Conservation (phyloP, 805 yeast genomes). For the Schwanniomyces yamadae region DNA sequence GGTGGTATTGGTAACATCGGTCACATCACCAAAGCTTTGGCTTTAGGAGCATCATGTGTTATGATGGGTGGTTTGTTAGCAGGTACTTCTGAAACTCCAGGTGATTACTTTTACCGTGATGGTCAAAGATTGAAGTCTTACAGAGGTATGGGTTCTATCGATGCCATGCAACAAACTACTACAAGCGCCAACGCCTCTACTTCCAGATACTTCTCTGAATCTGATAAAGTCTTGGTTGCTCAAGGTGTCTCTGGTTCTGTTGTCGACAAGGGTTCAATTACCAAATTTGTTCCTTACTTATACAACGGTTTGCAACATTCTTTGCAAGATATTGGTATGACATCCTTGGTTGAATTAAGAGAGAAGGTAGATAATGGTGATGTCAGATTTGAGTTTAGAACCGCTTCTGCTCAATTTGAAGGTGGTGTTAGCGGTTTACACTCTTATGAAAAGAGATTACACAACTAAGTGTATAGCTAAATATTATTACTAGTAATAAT, state of each 20-base stretch:
- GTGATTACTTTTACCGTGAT: constrained; percentile 95
- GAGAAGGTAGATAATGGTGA: constrained; percentile 60
- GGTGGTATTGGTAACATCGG: constrained; percentile 99
- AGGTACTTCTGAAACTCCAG: constrained; percentile 98
- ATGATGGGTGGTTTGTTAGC: constrained; percentile 99
- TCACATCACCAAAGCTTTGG: constrained; percentile 94
- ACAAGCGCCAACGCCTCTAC: constrained; percentile 94
- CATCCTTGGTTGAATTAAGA: constrained; percentile 63
- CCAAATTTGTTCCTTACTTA: constrained; percentile 91
- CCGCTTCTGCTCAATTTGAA: constrained; percentile 97
- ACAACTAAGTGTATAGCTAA: constrained; percentile 70
- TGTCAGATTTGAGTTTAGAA: constrained; percentile 94
- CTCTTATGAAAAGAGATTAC: constrained; percentile 96
- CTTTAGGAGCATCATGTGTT: constrained; percentile 94
- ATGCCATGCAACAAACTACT: constrained; percentile 94
- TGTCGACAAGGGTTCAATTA: constrained; percentile 92
- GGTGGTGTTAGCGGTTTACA: constrained; percentile 97
- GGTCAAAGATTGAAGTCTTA: constrained; percentile 96
- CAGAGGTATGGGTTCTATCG: constrained; percentile 99
- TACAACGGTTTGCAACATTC: constrained; percentile 97
- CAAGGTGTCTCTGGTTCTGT: constrained; percentile 99
- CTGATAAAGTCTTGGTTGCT: constrained; percentile 93
- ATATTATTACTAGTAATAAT: no score
- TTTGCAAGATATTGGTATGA: constrained; percentile 94
- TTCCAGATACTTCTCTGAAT: constrained; percentile 95